Evolutionary conservation across 129 eudicot genomes (phyloP).

Genomic region (Scalesia atractyloides): DNA sequence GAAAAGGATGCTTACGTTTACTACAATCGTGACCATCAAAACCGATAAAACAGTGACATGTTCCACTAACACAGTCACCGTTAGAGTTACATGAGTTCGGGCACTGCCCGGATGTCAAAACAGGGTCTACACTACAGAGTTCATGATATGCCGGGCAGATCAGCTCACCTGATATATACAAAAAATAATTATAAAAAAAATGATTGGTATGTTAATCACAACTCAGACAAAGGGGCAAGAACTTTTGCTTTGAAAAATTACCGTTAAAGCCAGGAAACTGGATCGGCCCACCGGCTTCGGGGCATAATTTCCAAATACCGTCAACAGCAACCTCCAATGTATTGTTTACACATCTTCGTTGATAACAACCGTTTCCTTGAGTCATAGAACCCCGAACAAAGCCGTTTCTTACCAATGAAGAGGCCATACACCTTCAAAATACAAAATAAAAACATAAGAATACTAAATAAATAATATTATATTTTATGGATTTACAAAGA

Average conservation of each 20-base stretch:
- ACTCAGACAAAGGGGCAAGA: not conserved
- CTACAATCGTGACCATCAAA: constrained; percentile 84
- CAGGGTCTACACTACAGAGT: constrained; percentile 62
- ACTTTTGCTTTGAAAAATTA: constrained; percentile 24
- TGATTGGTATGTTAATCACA: not conserved
- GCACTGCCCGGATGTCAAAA: constrained; percentile 65
- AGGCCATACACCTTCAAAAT: constrained; percentile 81
- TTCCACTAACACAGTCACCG: constrained; percentile 91
- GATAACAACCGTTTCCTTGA: constrained; percentile 99
- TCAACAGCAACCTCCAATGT: constrained; percentile 94
- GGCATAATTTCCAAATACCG: constrained; percentile 82
- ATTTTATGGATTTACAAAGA: not conserved
- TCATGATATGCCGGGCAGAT: constrained; percentile 92
- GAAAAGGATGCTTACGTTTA: constrained; percentile 51
- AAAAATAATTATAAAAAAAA: not conserved
- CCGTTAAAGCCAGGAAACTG: constrained; percentile 93
- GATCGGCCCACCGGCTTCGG: constrained; percentile 83
- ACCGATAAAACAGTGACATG: constrained; percentile 82
- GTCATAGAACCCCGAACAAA: constrained; percentile 88
- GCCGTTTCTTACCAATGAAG: constrained; percentile 84
- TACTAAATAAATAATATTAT: not conserved
- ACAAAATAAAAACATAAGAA: not conserved
- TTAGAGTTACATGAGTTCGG: constrained; percentile 77
- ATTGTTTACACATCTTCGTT: constrained; percentile 77
- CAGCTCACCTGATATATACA: constrained; percentile 60